Conservation (phyloP, 2,329 filamentous ascomycete genomes). For the Diaporthe batatas region DNA sequence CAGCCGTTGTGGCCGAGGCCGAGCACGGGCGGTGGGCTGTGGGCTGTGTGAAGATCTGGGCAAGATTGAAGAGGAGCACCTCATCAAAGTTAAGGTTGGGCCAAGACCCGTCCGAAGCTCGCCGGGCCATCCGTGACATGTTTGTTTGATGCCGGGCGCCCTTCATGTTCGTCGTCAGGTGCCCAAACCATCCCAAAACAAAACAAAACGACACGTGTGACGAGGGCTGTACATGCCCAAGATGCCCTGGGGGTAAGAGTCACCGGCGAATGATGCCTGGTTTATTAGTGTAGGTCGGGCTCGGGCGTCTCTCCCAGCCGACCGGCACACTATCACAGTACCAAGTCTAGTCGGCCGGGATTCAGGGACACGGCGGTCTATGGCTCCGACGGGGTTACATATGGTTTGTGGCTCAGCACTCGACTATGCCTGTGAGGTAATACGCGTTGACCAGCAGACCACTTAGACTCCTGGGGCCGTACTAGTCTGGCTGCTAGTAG, state of each 20-base stretch:
- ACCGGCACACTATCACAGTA: neutral
- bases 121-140: conserved; percentile 1
- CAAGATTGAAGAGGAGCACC: neutral
- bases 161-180: neutral
- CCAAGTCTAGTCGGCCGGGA: neutral
- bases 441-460: neutral
- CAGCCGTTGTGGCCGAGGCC: conserved; percentile 29
- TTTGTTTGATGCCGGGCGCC: neutral
- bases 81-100: conserved; percentile 12
- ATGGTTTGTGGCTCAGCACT: conserved; percentile 17
- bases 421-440: neutral
- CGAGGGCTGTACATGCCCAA: neutral
- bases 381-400: conserved; percentile 16
- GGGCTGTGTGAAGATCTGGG: neutral
- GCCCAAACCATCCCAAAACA: neutral
- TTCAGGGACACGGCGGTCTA: neutral
- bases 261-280: conserved; percentile 12
- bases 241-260: conserved; percentile 21
- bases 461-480: neutral
- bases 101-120: conserved; percentile 7
- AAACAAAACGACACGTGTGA: neutral
- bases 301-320: conserved; percentile 18
- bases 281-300: neutral
- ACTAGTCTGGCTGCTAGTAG: neutral
- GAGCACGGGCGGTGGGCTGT: neutral